A percentile compares a stretch with the other conserved stretches of the same genome.
Conservation (phyloP, 148 eudicot genomes). For the Vaccinium myrtillus region DNA sequence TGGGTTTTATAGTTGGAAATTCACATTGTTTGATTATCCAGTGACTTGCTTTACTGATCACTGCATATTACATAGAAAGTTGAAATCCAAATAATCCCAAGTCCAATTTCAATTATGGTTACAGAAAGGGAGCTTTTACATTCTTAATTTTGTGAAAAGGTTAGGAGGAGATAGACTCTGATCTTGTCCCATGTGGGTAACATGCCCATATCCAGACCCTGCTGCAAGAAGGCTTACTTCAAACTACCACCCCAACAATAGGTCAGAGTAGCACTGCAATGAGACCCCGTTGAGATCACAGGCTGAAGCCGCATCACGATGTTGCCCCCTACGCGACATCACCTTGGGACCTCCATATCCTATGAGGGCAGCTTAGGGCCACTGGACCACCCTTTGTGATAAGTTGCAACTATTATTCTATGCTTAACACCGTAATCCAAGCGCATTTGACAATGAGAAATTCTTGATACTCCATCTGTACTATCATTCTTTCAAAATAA, state of each 20-base stretch:
- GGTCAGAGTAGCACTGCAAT: background rate
- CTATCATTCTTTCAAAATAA: background rate
- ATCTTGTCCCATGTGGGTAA: background rate
- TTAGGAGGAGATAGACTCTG: background rate
- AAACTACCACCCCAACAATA: background rate
- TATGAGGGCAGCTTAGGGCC: background rate
- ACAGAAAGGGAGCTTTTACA: too few species aligned
- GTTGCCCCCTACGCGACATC: background rate
- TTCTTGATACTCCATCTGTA: background rate
- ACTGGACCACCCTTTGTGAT: background rate
- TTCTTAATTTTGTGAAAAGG: background rate
- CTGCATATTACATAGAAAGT: background rate
- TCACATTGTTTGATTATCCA: background rate
- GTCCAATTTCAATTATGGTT: background rate
- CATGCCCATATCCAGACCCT: background rate
- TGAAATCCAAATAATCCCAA: background rate
- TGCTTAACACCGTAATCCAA: background rate
- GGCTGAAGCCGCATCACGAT: background rate
- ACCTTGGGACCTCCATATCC: background rate
- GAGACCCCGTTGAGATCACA: background rate
- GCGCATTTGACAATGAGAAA: background rate
- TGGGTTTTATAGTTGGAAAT: constrained; percentile 2
- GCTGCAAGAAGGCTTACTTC: background rate
- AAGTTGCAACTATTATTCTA: background rate
- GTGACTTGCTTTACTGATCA: background rate